Evolutionary conservation across 495 filamentous ascomycete species (phyloP), one percentile per base, ranked within the genome.

Genomic region (Penicillium cosmopolitanum): DNA sequence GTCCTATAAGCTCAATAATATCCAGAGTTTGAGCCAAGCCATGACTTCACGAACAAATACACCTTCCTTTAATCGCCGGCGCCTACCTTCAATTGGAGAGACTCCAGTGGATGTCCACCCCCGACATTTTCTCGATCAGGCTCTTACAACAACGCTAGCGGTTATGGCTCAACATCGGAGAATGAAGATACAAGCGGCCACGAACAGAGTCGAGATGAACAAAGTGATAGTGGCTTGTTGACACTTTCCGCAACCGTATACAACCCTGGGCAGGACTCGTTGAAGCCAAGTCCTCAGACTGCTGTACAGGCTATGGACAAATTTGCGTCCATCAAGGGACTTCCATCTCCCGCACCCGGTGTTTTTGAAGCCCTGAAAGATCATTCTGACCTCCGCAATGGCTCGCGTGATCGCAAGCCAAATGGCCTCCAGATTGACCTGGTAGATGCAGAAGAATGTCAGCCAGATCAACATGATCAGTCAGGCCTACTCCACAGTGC

Each of bases 61-160:
- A 0, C 88, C 91, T n/a, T 86, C 82, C 10, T 93, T 87, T 58
- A 77, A 77, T 44, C 78, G 87, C 56, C 82, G 85, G 59, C 85
- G 92, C 38, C 80, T 96, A 18, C 88, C 94, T 12, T 95, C 94
- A 0, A 93, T 93, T 61, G 90, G 90, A 8, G 94, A 97, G 69
- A 88, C 88, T 2, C 85, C 84, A 4, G 74, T 86, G 7, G 82
- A 86, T 62, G 76, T 75, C 8, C 80, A 82, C 76, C 84, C 16
- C 82, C 82, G 9, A 64, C 62, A 0, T 80, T 83, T 48, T 65
- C 76, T 15, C 59, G 73, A 6, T 67, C 76, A 7, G 70, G 67
- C 19, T 70, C 75, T 5, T 69, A 76, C 23, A 74, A 75, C 15
- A 75, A 72, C 15, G 70, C 73, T 3, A 77, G 74, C 51, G 79